These are phyloP conservation scores for Apiospora arundinis DNA, from an alignment of 2,329 filamentous ascomycete genomes.

Conservation along the genomic window DNA sequence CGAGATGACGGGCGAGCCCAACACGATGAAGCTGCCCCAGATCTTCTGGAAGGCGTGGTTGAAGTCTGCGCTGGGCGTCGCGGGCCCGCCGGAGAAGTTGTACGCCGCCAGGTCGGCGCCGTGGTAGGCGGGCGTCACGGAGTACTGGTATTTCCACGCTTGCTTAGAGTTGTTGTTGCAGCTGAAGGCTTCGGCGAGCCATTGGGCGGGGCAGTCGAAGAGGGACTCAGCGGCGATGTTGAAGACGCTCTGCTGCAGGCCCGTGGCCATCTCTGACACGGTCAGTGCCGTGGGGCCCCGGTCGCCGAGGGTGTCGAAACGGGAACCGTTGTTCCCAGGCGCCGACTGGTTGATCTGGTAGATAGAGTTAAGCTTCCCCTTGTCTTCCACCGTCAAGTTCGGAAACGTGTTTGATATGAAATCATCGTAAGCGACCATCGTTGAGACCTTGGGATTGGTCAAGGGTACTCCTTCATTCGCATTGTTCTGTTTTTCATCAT, in stretches of 20 bases:
- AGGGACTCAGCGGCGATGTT: constrained; percentile 62
- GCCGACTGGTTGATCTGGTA: constrained; percentile 31
- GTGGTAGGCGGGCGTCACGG: constrained; percentile 48
- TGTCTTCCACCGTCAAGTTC: constrained; percentile 38
- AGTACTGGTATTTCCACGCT: constrained; percentile 57
- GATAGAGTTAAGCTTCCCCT: constrained; percentile 28
- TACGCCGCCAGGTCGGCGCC: constrained; percentile 43
- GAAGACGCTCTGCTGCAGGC: constrained; percentile 59
- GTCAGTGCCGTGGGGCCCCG: constrained; percentile 51
- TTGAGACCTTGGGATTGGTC: constrained; percentile 44
- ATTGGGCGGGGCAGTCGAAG: constrained; percentile 63
- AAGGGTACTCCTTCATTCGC: constrained; percentile 47
- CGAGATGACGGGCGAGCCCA: constrained; percentile 46
- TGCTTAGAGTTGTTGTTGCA: constrained; percentile 22
- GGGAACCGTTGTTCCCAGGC: constrained; percentile 26
- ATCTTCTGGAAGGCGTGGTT: constrained; percentile 48
- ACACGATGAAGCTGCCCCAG: constrained; percentile 54
- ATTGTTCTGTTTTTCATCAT: constrained; percentile 35
- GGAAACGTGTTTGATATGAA: constrained; percentile 44
- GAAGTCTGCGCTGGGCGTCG: constrained; percentile 33
- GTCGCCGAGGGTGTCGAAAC: constrained; percentile 46
- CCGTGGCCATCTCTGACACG: constrained; percentile 53
- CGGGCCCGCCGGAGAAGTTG: constrained; percentile 40
- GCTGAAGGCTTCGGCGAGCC: constrained; percentile 57
- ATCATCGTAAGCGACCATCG: constrained; percentile 36